Conservation (phyloP, 2,329 filamentous ascomycete species). For the Claviceps maximensis region DNA sequence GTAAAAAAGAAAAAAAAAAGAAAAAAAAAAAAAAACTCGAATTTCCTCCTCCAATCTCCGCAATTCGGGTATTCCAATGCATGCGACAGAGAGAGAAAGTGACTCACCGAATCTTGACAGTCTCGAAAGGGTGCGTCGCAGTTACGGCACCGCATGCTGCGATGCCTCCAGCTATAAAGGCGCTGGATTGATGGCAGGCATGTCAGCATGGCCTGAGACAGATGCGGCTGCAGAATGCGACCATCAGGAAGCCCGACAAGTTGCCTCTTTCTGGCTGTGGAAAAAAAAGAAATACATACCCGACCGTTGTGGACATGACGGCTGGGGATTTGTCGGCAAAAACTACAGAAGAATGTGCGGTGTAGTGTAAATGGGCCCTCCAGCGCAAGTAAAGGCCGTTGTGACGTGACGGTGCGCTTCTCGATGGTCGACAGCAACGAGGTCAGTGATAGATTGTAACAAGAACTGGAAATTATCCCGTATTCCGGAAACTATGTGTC, state of each 20-base stretch:
- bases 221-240: not conserved
- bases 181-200: constrained; percentile 30
- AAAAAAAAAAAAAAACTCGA: no score
- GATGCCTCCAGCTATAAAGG: constrained; percentile 91
- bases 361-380: not conserved
- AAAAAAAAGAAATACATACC: constrained; percentile 21
- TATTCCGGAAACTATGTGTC: not conserved
- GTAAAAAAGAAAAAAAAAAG: no score
- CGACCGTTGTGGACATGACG: constrained; percentile 22
- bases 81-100: not conserved
- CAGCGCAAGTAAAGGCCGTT: not conserved
- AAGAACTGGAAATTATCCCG: not conserved
- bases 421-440: not conserved
- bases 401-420: not conserved
- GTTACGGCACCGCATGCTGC: constrained; percentile 96
- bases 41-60: not conserved
- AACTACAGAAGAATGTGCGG: not conserved
- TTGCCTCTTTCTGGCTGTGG: not conserved
- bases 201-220: constrained; percentile 5
- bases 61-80: no score
- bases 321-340: not conserved
- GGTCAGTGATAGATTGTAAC: not conserved
- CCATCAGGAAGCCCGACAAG: not conserved
- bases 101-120: constrained; percentile 86
- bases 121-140: constrained; percentile 95